Base-by-base conservation (phyloP, 768 basidiomycete species). In the Hericium rajendrae region DNA sequence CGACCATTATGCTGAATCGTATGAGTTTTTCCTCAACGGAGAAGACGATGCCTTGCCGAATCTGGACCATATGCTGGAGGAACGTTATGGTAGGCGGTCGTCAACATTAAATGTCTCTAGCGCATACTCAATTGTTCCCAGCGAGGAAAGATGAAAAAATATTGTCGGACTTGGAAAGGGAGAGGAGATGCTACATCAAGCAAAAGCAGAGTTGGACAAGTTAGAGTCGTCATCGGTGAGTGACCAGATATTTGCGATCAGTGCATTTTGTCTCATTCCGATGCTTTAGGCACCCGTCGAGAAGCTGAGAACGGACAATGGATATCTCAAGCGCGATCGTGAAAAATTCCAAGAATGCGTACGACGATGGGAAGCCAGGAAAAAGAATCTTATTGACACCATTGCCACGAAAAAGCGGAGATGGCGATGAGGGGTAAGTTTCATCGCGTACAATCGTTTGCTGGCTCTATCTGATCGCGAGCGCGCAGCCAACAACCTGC, bases 281-380 rank as follows among this genome's bases (percentile, higher is more conserved):
- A 51, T 26, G 13, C 20, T 24, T 8, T 22, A 69, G 69, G 62
- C 85, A 11, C 85, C 84, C 16, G 73, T 88, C 3, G 74, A 79
- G 53, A 81, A 85, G 59, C 74, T 88, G 20, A 76, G 82, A 65
- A 78, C 80, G 40, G 78, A 81, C 46, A 81, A 85, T 57, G 78
- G 79, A 3, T 74, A 83, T 43, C 76, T 92, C 50, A 80, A 80
- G 60, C 78, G 78, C 22, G 93, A 97, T 68, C 78, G 81, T 66
- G 79, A 86, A 58, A 93, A 92, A 68, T 86, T 91, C 61, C 82
- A 84, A 63, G 83, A 84, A 59, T 85, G 87, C 56, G 76, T 91
- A 3, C 78, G 83, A 48, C 81, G 86, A 38, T 84, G 84, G 57
- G 86, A 87, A 68, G 75, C 74, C 20, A 76, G 86, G 60, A 85